Base-by-base conservation (phyloP, 2,329 filamentous ascomycete genomes). In the Aspergillus sp. region DNA sequence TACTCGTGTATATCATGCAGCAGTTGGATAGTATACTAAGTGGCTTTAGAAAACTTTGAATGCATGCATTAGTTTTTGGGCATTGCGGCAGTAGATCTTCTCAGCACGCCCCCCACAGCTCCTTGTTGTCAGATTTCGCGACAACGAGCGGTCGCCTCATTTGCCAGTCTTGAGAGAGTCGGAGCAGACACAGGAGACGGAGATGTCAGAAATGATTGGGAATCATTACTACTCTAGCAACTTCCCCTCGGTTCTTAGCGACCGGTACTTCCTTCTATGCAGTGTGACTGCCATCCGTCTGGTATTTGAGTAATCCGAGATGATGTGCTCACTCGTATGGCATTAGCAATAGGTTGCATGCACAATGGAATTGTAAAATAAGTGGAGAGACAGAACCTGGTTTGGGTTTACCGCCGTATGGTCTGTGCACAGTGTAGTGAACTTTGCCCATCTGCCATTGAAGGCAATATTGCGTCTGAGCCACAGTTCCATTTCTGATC, bases 351-450 rank as follows among this genome's bases (percentile, higher is more conserved):
- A 43, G 41, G 19, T 23, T n/a, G 15, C 10, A 56, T 50, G 61
- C 52, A 51, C 19, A 55, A 50, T 38, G 17, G 28, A 17, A 17
- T 23, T 47, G 17, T 4, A 28, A 32, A 23, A 23, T 4, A 38
- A 47, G 30, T 45, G 21, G 57, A 38, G 49, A 58, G 43, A n/a
- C 45, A 41, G 47, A 10, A 45, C 5, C 39, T 32, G 25, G 21
- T 39, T 30, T 32, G 45, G 43, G 36, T 36, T 54, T 58, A 25
- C 51, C 41, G 30, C 45, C 62, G 47, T 63, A 62, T 60, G 52
- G 25, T 41, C 58, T 21, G 38, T 57, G 55, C 51, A 53, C 30
- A n/a, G 38, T 61, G 32, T 51, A 19, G 25, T n/a, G 15, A 57
- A 54, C n/a, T 30, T 47, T 36, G 21, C 23, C 17, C 21, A 28